Conservation (phyloP, 345 rosid species). For the Heritiera littoralis region DNA sequence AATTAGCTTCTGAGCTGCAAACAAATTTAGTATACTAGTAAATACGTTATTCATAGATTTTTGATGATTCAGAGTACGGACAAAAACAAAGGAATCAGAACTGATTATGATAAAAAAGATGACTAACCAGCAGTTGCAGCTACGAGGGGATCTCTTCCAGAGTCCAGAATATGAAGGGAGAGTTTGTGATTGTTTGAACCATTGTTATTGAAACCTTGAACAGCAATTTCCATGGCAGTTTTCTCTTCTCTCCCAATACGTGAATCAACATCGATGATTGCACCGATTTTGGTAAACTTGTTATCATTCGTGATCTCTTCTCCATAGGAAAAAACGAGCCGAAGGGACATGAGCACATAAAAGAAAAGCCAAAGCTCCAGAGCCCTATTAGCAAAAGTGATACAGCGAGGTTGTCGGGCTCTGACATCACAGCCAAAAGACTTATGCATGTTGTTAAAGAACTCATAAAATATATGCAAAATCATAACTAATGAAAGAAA, state of each 20-base stretch:
- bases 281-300: constrained; percentile 39
- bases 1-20: constrained; percentile 43
- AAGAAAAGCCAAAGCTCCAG: constrained; percentile 19
- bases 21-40: background rate
- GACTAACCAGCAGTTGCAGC: constrained; percentile 41
- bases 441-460: constrained; percentile 10
- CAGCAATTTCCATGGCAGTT: constrained; percentile 47
- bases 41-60: background rate
- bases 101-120: background rate
- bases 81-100: background rate
- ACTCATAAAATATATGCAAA: background rate
- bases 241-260: constrained; percentile 41
- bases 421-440: background rate
- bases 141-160: constrained; percentile 30
- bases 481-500: background rate
- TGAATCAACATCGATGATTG: constrained; percentile 39
- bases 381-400: background rate
- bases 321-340: constrained; percentile 24
- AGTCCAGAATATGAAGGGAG: constrained; percentile 33
- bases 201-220: constrained; percentile 32
- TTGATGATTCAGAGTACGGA: background rate
- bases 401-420: background rate
- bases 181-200: constrained; percentile 24
- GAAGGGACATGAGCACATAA: constrained; percentile 2
- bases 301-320: constrained; percentile 2